Percentiles rank a stretch among this genome's conserved stretches.
Conservation (phyloP, 1,284 basidiomycete species). For the Sutorius eximius region DNA sequence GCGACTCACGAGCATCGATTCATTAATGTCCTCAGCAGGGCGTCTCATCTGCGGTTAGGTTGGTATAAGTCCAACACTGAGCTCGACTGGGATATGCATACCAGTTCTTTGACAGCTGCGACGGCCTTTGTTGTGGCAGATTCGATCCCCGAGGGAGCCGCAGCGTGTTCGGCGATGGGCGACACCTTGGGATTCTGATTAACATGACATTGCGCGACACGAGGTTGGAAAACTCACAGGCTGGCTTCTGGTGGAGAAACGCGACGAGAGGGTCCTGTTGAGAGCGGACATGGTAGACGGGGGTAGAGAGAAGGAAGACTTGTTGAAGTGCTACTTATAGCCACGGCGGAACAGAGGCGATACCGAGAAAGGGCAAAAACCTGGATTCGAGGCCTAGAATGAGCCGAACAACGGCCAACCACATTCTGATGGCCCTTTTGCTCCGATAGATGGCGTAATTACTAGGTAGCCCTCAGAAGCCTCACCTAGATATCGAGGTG, state of each 20-base stretch:
- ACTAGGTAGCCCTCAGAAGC: neutral
- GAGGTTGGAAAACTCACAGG: slow-evolving; percentile 18
- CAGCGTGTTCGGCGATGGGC: slow-evolving; percentile 15
- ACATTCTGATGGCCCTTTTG: slow-evolving; percentile 2
- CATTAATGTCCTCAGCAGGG: slow-evolving; percentile 30
- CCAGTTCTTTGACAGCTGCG: slow-evolving; percentile 34
- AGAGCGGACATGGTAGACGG: slow-evolving; percentile 27
- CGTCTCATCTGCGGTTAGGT: slow-evolving; percentile 27
- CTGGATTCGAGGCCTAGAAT: slow-evolving; percentile 9
- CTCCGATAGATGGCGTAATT: slow-evolving; percentile 7
- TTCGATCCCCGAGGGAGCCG: slow-evolving; percentile 15
- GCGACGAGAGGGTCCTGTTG: slow-evolving; percentile 31
- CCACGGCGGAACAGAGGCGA: neutral
- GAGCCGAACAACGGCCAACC: slow-evolving; percentile 26
- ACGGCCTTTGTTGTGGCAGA: slow-evolving; percentile 26
- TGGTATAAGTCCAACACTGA: neutral
- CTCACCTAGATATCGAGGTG: too few species aligned
- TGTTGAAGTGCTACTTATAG: slow-evolving; percentile 27
- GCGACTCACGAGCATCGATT: slow-evolving; percentile 28
- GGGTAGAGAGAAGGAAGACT: neutral
- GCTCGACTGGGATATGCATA: slow-evolving; percentile 3
- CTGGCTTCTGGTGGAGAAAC: slow-evolving; percentile 31
- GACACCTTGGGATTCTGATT: slow-evolving; percentile 13
- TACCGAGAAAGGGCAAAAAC: slow-evolving; percentile 21
- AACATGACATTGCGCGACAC: neutral